Evolutionary conservation across 805 yeast species (phyloP).

Genomic region (Zygoascus ofunaensis): DNA sequence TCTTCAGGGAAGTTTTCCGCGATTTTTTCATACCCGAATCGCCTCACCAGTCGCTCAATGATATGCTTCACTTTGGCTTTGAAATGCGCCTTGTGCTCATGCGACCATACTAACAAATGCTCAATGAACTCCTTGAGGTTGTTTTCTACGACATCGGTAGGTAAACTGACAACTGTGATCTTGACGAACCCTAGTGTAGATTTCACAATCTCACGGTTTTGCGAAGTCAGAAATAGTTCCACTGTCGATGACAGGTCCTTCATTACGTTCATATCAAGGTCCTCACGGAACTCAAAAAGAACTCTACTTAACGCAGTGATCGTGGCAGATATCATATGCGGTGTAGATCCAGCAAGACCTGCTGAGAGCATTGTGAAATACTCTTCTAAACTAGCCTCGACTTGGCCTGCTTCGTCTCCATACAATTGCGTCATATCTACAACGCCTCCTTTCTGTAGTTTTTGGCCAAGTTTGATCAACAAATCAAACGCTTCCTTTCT

Average conservation of each 20-base stretch:
- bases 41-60: constrained; percentile 80
- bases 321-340: constrained; percentile 96
- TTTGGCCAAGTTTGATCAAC: constrained; percentile 70
- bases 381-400: constrained; percentile 64
- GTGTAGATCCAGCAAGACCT: constrained; percentile 88
- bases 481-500: constrained; percentile 71
- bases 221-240: constrained; percentile 81
- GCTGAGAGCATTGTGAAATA: constrained; percentile 91
- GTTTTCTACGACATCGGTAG: constrained; percentile 62
- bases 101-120: constrained; percentile 83
- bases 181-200: constrained; percentile 91
- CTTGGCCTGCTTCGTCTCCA: constrained; percentile 44
- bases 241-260: constrained; percentile 77
- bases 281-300: constrained; percentile 72
- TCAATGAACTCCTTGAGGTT: constrained; percentile 67
- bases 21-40: constrained; percentile 81
- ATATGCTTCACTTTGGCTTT: constrained; percentile 88
- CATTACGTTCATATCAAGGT: constrained; percentile 49
- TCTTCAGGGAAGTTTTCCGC: constrained; percentile 83
- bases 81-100: constrained; percentile 93
- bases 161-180: constrained; percentile 75
- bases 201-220: constrained; percentile 87
- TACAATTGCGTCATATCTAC: constrained; percentile 56
- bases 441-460: constrained; percentile 57
- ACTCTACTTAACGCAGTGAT: constrained; percentile 83